These are phyloP conservation scores for Nakazawaea pomicola DNA, from an alignment of 805 yeast species.

Conservation along the genomic window DNA sequence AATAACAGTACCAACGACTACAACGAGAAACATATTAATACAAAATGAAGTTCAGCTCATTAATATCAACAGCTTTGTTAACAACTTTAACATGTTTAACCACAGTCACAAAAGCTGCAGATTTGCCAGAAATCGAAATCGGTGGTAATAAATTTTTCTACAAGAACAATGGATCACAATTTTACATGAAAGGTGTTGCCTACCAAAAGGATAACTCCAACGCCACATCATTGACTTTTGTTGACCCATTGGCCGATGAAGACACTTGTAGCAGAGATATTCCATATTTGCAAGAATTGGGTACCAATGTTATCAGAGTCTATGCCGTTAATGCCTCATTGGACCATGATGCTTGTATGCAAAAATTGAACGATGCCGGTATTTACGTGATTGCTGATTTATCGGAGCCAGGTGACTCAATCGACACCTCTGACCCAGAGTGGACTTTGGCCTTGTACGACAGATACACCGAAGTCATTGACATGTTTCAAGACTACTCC, in stretches of 20 bases:
- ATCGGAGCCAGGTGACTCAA: conserved; percentile 77
- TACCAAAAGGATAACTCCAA: conserved; percentile 69
- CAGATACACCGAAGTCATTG: conserved; percentile 81
- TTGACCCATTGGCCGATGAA: conserved; percentile 77
- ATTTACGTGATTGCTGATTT: conserved; percentile 89
- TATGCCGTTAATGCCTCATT: conserved; percentile 74
- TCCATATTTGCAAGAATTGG: conserved; percentile 63
- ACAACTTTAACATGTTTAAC: background rate
- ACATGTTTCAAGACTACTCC: conserved; percentile 67
- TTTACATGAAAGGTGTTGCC: conserved; percentile 83
- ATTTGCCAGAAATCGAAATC: conserved; percentile 50
- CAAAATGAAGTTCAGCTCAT: background rate
- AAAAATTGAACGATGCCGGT: conserved; percentile 72
- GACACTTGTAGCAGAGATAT: conserved; percentile 74
- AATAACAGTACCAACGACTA: no score
- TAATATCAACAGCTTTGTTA: background rate
- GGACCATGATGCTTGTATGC: conserved; percentile 77
- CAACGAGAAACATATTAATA: no score
- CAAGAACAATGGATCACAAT: conserved; percentile 69
- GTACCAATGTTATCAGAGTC: conserved; percentile 77
- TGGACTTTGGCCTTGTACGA: conserved; percentile 72
- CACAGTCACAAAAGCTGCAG: conserved; percentile 18
- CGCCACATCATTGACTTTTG: conserved; percentile 29
- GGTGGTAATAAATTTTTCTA: conserved; percentile 75
- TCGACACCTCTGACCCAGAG: conserved; percentile 68